Evolutionary conservation across 495 filamentous ascomycete genomes (phyloP).

Genomic region (Sabuloglossum arenarium): DNA sequence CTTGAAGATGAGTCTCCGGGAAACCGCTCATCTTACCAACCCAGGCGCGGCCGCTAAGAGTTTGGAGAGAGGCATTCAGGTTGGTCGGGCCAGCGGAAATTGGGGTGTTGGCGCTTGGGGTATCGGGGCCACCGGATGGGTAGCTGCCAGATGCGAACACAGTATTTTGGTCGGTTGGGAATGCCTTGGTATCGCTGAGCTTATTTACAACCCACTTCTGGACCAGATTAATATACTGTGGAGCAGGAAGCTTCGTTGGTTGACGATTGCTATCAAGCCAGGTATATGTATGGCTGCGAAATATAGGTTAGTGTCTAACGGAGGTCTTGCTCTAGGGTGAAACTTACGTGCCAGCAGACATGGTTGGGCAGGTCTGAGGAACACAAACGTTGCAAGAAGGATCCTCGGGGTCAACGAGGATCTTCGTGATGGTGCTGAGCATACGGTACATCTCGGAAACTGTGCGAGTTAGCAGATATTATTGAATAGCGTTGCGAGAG

Average conservation of each 20-base stretch:
- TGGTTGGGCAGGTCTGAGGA: slow-evolving; percentile 59
- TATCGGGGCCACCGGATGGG: slow-evolving; percentile 37
- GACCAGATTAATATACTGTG: slow-evolving; percentile 77
- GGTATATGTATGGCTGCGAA: slow-evolving; percentile 62
- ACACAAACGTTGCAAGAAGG: slow-evolving; percentile 38
- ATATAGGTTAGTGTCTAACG: neutral
- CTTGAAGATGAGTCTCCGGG: slow-evolving; percentile 62
- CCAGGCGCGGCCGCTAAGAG: slow-evolving; percentile 41
- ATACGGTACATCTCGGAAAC: slow-evolving; percentile 2
- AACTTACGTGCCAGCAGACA: slow-evolving; percentile 78
- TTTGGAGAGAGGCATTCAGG: slow-evolving; percentile 24
- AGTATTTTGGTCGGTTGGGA: slow-evolving; percentile 51
- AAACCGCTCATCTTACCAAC: slow-evolving; percentile 77
- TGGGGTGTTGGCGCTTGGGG: slow-evolving; percentile 29
- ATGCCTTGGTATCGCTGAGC: slow-evolving; percentile 66
- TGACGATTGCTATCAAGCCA: slow-evolving; percentile 55
- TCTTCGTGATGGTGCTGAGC: slow-evolving; percentile 18
- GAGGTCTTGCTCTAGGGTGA: slow-evolving; percentile 4
- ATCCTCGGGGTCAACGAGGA: slow-evolving; percentile 23
- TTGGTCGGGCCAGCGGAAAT: slow-evolving; percentile 27
- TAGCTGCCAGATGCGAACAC: slow-evolving; percentile 35
- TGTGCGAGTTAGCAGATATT: neutral
- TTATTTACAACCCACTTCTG: slow-evolving; percentile 89
- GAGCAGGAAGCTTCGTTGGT: slow-evolving; percentile 49
- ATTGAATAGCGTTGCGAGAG: neutral